phyloP scores from a whole-genome alignment of 345 rosid genomes.

The Aquilaria yunnanensis region DNA sequence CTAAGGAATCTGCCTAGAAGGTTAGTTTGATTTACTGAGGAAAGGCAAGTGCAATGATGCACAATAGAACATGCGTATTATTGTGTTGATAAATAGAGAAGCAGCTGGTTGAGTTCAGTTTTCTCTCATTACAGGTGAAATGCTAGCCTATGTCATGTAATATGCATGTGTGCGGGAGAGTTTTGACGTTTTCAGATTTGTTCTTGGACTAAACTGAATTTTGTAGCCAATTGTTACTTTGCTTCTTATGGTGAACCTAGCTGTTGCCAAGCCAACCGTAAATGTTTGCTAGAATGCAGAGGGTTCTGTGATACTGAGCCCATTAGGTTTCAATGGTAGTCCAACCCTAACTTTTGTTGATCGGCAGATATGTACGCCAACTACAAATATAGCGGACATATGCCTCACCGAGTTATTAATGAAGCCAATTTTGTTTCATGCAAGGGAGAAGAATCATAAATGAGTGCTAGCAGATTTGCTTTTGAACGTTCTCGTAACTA shows the following conservation, averaged over 20 bases:
- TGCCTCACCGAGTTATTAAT: conserved; percentile 16
- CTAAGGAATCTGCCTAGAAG: conserved; percentile 28
- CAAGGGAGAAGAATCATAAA: not conserved
- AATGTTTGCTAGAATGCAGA: conserved; percentile 6
- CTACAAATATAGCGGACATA: no score
- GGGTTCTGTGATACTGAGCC: conserved; percentile 14
- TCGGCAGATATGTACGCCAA: not conserved
- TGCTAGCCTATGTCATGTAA: not conserved
- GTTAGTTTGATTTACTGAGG: conserved; percentile 12
- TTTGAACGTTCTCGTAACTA: no score
- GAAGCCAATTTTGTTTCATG: conserved; percentile 20
- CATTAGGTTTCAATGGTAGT: no score
- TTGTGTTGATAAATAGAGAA: no score
- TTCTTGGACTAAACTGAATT: no score
- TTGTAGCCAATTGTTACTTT: no score
- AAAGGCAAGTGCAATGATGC: not conserved
- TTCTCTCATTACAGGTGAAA: not conserved
- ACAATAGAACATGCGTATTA: not conserved
- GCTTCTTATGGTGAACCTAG: no score
- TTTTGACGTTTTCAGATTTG: no score
- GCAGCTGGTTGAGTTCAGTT: not conserved
- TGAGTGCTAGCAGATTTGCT: no score
- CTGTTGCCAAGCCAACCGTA: not conserved
- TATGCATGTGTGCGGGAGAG: no score
- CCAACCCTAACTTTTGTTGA: not conserved